These are phyloP conservation scores for Lactarius hengduanensis DNA, from an alignment of 768 basidiomycete species.

Conservation along the genomic window DNA sequence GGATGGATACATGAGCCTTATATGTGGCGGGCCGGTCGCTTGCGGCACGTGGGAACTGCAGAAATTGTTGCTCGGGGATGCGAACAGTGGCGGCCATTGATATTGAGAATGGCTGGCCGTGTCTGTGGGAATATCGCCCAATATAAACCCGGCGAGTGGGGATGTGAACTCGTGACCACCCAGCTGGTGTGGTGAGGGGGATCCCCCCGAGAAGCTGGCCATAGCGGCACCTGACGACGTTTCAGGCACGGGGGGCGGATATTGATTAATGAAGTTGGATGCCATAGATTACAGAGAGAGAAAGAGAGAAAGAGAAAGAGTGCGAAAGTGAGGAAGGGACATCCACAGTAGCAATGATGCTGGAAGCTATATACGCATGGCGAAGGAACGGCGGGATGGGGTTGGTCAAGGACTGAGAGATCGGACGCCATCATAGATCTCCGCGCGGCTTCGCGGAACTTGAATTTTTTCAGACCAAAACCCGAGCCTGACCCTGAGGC, in stretches of 20 bases:
- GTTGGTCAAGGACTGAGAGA: slow-evolving; percentile 23
- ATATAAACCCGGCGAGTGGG: slow-evolving; percentile 23
- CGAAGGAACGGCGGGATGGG: slow-evolving; percentile 27
- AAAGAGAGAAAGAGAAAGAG: slow-evolving; percentile 18
- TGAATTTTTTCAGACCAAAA: slow-evolving; percentile 5
- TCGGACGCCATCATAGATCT: slow-evolving; percentile 29
- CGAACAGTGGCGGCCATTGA: slow-evolving; percentile 22
- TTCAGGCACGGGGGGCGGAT: slow-evolving; percentile 21
- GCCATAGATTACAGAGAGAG: slow-evolving; percentile 19
- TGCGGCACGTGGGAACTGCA: slow-evolving; percentile 23
- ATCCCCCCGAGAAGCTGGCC: slow-evolving; percentile 27
- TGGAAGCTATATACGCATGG: slow-evolving; percentile 29
- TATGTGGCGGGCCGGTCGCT: slow-evolving; percentile 25
- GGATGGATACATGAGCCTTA: slow-evolving; percentile 26
- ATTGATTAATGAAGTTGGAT: slow-evolving; percentile 26
- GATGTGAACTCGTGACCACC: slow-evolving; percentile 26
- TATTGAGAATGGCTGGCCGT: slow-evolving; percentile 23
- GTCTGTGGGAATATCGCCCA: slow-evolving; percentile 23
- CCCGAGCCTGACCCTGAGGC: slow-evolving; percentile 2
- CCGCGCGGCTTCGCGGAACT: slow-evolving; percentile 27
- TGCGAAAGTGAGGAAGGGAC: slow-evolving; percentile 20
- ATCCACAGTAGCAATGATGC: slow-evolving; percentile 23
- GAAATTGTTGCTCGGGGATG: slow-evolving; percentile 18
- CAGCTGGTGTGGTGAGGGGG: slow-evolving; percentile 23
- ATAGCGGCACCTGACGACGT: slow-evolving; percentile 25